Evolutionary conservation across 2,329 filamentous ascomycete genomes (phyloP), one percentile per base, ranked within the genome.

Genomic region (Trichoderma cornu-damae): DNA sequence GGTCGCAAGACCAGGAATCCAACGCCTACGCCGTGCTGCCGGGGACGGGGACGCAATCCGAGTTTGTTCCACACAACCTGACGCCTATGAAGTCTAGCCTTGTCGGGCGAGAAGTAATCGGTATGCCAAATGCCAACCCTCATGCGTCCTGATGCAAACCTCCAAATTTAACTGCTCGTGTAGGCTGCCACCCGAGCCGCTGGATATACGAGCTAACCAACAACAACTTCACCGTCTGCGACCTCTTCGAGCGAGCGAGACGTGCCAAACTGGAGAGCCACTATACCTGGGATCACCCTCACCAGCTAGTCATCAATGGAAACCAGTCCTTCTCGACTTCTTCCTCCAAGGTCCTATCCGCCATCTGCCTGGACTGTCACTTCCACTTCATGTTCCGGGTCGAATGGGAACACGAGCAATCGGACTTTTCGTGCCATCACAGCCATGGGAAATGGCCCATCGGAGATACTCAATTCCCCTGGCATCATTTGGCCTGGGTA

Each of bases 351-450:
- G 30, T 70, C 2, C 54, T 75, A 1, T 75, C 73, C 4, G 65
- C 72, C 2, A 65, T 76, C 7, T 76, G 73, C 57, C 63, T 74
- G 11, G 69, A 73, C 44, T 76, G 74, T 49, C 71, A 73, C 50
- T 73, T 72, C 32, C 73, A 76, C 61, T 75, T 76, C 51, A 65
- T 75, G 50, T 71, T 76, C 62, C 72, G 67, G 22, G 68, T 72
- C 58, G 57, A 62, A 8, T 74, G 71, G 68, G 65, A 72, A 3
- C 61, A 66, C 14, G 50, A 61, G 2, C 66, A 71, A n/a, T 35
- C 50, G 4, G 59, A 64, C 3, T 60, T 63, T 6, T 59, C 70
- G 5, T 76, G 73, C 61, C 63, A 71, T 32, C 56, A 64, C 3
- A 61, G 61, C 5, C 68, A 73, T 24, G 59, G 67, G n/a, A 59